Percentiles rank a stretch among this genome's conserved stretches.
phyloP scores from a whole-genome alignment of 345 rosid species.

The Raphanus sativus region DNA sequence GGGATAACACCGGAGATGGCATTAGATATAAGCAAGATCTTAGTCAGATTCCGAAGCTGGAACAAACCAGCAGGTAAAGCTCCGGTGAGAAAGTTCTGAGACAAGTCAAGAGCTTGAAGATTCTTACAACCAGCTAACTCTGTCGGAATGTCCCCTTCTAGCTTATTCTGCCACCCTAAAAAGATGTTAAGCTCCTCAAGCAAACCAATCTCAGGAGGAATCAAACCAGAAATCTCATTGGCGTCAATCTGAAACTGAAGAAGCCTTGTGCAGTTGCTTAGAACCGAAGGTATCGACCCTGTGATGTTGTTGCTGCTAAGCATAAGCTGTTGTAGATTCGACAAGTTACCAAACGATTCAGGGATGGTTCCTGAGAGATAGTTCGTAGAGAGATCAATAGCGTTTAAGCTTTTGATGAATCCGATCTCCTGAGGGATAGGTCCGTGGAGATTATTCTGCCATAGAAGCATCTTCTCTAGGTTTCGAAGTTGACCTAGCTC shows the following conservation, averaged over 20 bases:
- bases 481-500: slow-evolving; percentile 57
- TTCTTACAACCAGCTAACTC: slow-evolving; percentile 59
- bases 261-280: slow-evolving; percentile 61
- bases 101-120: slow-evolving; percentile 68
- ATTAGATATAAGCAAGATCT: slow-evolving; percentile 71
- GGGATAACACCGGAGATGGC: slow-evolving; percentile 72
- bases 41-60: slow-evolving; percentile 67
- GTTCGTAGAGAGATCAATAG: slow-evolving; percentile 80
- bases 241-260: slow-evolving; percentile 74
- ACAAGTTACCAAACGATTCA: slow-evolving; percentile 58
- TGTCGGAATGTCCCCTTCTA: slow-evolving; percentile 69
- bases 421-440: slow-evolving; percentile 74
- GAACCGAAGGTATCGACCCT: slow-evolving; percentile 70
- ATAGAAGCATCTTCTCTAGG: slow-evolving; percentile 64
- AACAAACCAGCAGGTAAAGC: slow-evolving; percentile 63
- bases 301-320: slow-evolving; percentile 79
- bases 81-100: slow-evolving; percentile 68
- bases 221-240: slow-evolving; percentile 66
- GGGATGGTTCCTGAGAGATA: slow-evolving; percentile 73
- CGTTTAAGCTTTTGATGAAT: slow-evolving; percentile 58
- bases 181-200: slow-evolving; percentile 64
- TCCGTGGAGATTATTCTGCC: slow-evolving; percentile 73
- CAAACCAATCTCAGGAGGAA: slow-evolving; percentile 70
- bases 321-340: slow-evolving; percentile 70
- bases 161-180: slow-evolving; percentile 78